phyloP scores from a whole-genome alignment of 768 basidiomycete genomes.

The Gautieria morchelliformis region DNA sequence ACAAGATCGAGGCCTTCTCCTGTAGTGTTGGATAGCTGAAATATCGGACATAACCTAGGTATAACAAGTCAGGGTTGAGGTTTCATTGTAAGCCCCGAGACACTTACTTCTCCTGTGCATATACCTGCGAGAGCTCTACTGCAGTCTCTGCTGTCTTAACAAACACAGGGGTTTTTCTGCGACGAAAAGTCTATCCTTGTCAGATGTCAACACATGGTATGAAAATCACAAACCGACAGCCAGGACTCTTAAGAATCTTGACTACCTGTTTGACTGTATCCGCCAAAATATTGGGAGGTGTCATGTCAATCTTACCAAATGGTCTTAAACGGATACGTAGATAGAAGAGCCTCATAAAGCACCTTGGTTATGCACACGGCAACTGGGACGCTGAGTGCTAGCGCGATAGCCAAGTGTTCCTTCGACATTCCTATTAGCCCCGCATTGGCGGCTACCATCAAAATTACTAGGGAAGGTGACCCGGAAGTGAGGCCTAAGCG shows the following conservation, averaged over 20 bases:
- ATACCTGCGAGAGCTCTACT: slow-evolving; percentile 65
- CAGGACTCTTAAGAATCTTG: slow-evolving; percentile 88
- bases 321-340: background rate
- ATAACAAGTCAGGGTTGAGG: too few species aligned
- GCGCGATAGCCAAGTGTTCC: slow-evolving; percentile 90
- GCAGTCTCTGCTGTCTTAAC: slow-evolving; percentile 76
- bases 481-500: slow-evolving; percentile 74
- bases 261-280: slow-evolving; percentile 88
- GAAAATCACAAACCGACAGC: slow-evolving; percentile 59
- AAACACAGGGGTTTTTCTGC: slow-evolving; percentile 73
- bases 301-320: slow-evolving; percentile 79
- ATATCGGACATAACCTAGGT: slow-evolving; percentile 76
- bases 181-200: background rate
- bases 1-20: slow-evolving; percentile 84
- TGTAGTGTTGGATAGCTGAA: slow-evolving; percentile 89
- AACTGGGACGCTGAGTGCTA: slow-evolving; percentile 89
- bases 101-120: slow-evolving; percentile 60
- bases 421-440: slow-evolving; percentile 88
- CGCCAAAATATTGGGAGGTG: slow-evolving; percentile 81
- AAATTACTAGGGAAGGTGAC: slow-evolving; percentile 81
- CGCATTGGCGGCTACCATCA: slow-evolving; percentile 95
- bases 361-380: slow-evolving; percentile 94
- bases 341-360: slow-evolving; percentile 2
- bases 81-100: background rate
- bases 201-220: background rate